Conservation (phyloP, 164 flowering plant genomes). For the Taxillus chinensis region DNA sequence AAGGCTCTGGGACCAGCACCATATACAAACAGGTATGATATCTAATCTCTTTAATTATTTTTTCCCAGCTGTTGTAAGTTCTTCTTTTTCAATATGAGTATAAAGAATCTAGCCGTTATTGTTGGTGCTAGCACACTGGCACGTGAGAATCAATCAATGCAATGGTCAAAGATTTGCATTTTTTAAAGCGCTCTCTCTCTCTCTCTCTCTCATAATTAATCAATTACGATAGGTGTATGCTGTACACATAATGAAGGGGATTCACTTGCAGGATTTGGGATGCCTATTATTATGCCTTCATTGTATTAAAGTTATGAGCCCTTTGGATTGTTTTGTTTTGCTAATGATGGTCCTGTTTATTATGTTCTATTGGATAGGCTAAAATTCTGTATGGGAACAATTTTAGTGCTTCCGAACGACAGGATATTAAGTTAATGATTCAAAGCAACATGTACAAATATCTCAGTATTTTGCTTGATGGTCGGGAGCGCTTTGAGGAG, state of each 20-base stretch:
- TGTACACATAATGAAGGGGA: no score
- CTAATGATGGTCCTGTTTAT: conserved; percentile 1
- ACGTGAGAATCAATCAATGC: background rate
- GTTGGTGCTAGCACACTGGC: no score
- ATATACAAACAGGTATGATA: conserved; percentile 76
- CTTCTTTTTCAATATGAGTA: background rate
- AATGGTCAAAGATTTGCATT: background rate
- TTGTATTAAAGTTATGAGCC: background rate
- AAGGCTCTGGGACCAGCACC: conserved; percentile 88
- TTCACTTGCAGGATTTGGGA: no score
- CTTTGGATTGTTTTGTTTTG: background rate
- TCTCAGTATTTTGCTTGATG: conserved; percentile 90
- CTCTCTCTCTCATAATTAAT: background rate
- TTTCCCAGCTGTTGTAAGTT: no score
- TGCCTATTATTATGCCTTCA: no score
- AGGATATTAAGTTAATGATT: conserved; percentile 84
- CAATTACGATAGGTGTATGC: no score
- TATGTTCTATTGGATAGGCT: conserved; percentile 39
- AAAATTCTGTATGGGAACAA: conserved; percentile 79
- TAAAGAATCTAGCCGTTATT: background rate
- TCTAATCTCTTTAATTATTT: background rate
- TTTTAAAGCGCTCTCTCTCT: background rate
- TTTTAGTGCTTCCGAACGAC: conserved; percentile 64
- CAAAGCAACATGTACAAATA: conserved; percentile 96
- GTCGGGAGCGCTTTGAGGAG: conserved; percentile 94